Percentiles rank a stretch among this genome's conserved stretches.
Conservation (phyloP, 108 stramenopile species). For the Skeletonema costatum region DNA sequence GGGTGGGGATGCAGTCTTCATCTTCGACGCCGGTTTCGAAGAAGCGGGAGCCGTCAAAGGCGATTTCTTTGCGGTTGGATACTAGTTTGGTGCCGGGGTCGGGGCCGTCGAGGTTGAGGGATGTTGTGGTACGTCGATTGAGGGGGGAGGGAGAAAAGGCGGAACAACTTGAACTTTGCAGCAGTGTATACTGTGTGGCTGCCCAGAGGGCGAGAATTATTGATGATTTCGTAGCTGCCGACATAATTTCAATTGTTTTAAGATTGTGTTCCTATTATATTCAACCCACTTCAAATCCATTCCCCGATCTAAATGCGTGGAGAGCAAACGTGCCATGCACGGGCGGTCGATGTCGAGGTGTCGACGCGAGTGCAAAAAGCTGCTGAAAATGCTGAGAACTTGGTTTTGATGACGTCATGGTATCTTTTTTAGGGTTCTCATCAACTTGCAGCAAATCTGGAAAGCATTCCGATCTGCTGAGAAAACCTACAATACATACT, state of each 20-base stretch:
- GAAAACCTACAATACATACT: no score
- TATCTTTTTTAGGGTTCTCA: background rate
- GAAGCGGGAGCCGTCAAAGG: slow-evolving; percentile 70
- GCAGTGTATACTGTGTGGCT: background rate
- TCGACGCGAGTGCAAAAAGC: background rate
- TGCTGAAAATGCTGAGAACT: background rate
- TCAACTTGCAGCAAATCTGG: no score
- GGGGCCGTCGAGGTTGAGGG: slow-evolving; percentile 8
- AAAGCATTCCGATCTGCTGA: no score
- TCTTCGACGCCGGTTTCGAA: slow-evolving; percentile 58
- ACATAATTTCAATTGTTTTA: background rate
- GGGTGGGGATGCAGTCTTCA: slow-evolving; percentile 69
- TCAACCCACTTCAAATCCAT: background rate
- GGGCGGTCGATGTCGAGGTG: no score
- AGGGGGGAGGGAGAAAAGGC: background rate
- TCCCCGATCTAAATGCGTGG: background rate
- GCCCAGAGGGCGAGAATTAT: background rate
- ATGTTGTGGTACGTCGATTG: background rate
- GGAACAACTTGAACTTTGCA: background rate
- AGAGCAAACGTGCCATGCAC: background rate
- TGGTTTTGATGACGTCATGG: background rate
- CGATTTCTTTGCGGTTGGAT: slow-evolving; percentile 54
- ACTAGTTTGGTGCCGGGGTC: slow-evolving; percentile 20
- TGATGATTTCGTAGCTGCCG: background rate
- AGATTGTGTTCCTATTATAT: background rate